phyloP scores from a whole-genome alignment of 202 grass and related monocot genomes.

The Setaria italica region DNA sequence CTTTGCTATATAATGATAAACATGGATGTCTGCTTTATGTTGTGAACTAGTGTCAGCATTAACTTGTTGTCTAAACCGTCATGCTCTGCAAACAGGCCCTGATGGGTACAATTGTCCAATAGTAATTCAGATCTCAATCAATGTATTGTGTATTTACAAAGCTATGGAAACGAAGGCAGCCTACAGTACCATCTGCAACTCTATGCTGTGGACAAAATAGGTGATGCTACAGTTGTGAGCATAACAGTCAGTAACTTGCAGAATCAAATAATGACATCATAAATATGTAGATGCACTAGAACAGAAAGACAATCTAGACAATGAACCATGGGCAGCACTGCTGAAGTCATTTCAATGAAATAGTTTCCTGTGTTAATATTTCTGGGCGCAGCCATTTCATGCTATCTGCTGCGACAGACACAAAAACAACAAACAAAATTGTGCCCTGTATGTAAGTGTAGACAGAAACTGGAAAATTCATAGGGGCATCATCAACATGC shows the following conservation, averaged over 20 bases:
- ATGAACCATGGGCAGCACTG: not conserved
- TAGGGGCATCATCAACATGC: slow-evolving; percentile 23
- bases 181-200: not conserved
- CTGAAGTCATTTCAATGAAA: slow-evolving; percentile 10
- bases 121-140: not conserved
- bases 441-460: slow-evolving; percentile 29
- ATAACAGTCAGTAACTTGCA: not conserved
- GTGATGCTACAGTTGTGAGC: not conserved
- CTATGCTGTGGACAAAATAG: not conserved
- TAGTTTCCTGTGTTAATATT: slow-evolving; percentile 41
- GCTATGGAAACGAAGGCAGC: not conserved
- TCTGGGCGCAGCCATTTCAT: slow-evolving; percentile 3
- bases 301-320: not conserved
- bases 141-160: not conserved
- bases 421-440: slow-evolving; percentile 44
- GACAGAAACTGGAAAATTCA: not conserved
- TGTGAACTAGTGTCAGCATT: not conserved
- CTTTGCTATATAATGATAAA: not conserved
- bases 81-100: not conserved
- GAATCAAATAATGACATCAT: not conserved
- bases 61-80: not conserved
- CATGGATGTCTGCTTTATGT: not conserved
- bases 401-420: slow-evolving; percentile 29
- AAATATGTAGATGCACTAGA: not conserved
- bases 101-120: not conserved